Base-by-base conservation (phyloP, 768 basidiomycete genomes). In the Trametes sanguinea region DNA sequence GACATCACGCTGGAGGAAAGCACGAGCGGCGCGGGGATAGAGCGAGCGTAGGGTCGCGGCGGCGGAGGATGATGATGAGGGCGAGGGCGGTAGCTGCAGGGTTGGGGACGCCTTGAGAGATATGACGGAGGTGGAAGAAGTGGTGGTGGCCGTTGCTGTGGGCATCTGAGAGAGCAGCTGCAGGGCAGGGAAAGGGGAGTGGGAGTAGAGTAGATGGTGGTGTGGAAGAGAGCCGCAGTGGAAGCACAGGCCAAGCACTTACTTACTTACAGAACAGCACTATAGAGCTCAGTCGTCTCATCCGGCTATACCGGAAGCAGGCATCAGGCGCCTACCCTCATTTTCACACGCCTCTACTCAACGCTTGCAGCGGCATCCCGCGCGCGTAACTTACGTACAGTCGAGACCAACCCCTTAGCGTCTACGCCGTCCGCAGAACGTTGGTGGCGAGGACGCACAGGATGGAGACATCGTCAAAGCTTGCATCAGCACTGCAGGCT, bases 1-100 rank as follows among this genome's bases (percentile, higher is more conserved):
- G 47, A 89, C 76, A 68, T 93, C 87, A 60, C 87, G 87, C 60
- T 85, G 85, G 42, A 94, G 81, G 69, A 94, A 94, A 1, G 91
- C 89, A 47, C 85, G 82, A 45, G 88, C 86, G 29, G 92, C 92
- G 57, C 89, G 86, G 69, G 83, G 80, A 75, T 94, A 92, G 51
- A 94, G 78, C 9, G 88, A 83, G 44, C 87, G 83, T 35, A 94
- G 76, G 4, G 86, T 85, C 5, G 82, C 78, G 6, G 76, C 73
- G 0, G 80, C 74, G 9, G 78, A 69, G 39, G 65, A 59, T 10
- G 78, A 69, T 39, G 65, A 60, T 13, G 62, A 58, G 22, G 54
- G 13, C 13, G 47, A 40, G 2, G 48, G 27, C 29, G 27, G 27
- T 30, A 55, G 6, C 17, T 32, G 17, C 42, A 40, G 6, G 29